Conservation (phyloP, 371 early-diverging fungal species). For the Circinella umbellata region DNA sequence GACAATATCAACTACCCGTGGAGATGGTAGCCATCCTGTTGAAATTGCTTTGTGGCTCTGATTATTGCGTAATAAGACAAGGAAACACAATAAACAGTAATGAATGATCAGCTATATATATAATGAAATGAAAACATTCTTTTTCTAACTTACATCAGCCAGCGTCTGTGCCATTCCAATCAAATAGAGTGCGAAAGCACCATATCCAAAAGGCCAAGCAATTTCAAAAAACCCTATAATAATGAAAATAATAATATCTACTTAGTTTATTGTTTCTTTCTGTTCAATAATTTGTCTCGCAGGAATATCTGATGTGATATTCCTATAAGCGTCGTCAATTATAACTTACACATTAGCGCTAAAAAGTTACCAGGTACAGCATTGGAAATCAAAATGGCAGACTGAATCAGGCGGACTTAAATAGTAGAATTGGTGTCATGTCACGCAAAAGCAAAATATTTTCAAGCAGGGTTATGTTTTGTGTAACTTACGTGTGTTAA, state of each 20-base stretch:
- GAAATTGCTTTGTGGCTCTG: slow-evolving; percentile 44
- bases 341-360: slow-evolving; percentile 23
- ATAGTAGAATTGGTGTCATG: neutral
- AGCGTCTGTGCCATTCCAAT: slow-evolving; percentile 38
- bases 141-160: slow-evolving; percentile 21
- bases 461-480: neutral
- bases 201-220: slow-evolving; percentile 36
- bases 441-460: neutral
- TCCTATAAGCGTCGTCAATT: neutral
- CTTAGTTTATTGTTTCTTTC: too few species aligned
- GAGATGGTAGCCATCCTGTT: slow-evolving; percentile 47
- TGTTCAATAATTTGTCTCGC: too few species aligned
- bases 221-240: slow-evolving; percentile 23
- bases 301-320: too few species aligned
- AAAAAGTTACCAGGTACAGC: slow-evolving; percentile 19
- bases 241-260: too few species aligned
- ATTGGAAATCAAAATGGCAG: slow-evolving; percentile 24
- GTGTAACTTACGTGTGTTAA: slow-evolving; percentile 24
- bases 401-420: slow-evolving; percentile 25
- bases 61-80: neutral
- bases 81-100: neutral
- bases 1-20: slow-evolving; percentile 38
- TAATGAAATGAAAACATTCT: neutral
- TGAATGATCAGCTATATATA: too few species aligned
- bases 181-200: slow-evolving; percentile 30